Base-by-base conservation (phyloP, 495 filamentous ascomycete genomes). In the Saxophila tyrrhenica region DNA sequence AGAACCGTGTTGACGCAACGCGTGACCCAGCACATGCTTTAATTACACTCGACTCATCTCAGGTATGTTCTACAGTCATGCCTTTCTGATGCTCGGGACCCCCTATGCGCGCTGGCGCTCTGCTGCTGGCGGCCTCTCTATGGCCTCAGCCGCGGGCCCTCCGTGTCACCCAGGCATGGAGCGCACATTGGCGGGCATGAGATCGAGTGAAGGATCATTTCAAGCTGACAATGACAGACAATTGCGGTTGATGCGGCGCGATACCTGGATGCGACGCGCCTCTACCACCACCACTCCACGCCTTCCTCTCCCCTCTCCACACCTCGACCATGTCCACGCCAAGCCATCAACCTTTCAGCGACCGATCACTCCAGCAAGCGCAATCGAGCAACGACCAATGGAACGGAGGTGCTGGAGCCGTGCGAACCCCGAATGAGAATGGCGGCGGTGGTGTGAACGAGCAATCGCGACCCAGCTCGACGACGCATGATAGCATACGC, bases 401-500 rank as follows among this genome's bases (percentile, higher is more conserved):
- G 58, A 53, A 61, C 25, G 53, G 58, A 39, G 44, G 16, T 10
- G 20, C 54, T 19, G 58, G 51, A 3, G 58, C 54, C 8, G 55
- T 61, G 8, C 54, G 49, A 22, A 15, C 50, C 3, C 41, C 45
- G 15, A 39, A 24, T 25, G n/a, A 48, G 19, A 38, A 45, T 29
- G 19, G 19, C n/a, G 38, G 19, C 1, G 9, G 49, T 41, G 24
- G 29, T 23, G 51, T 48, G 21, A 52, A 45, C 48, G 39, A 19
- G 5, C 17, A 48, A 2, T 21, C 3, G 8, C 54, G 51, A 19
- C n/a, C 45, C 17, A 56, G 52, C 39, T 2, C 44, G 2, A 55
- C 57, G 15, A 58, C 52, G 20, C 54, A 55, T 16, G 69, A 75
- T 62, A 49, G 66, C 21, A 75, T 79, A 22, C 67, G 66, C 38